A percentile compares a stretch with the other conserved stretches of the same genome.
phyloP scores from a whole-genome alignment of 2,329 filamentous ascomycete genomes.

The Trichophyton equinum region DNA sequence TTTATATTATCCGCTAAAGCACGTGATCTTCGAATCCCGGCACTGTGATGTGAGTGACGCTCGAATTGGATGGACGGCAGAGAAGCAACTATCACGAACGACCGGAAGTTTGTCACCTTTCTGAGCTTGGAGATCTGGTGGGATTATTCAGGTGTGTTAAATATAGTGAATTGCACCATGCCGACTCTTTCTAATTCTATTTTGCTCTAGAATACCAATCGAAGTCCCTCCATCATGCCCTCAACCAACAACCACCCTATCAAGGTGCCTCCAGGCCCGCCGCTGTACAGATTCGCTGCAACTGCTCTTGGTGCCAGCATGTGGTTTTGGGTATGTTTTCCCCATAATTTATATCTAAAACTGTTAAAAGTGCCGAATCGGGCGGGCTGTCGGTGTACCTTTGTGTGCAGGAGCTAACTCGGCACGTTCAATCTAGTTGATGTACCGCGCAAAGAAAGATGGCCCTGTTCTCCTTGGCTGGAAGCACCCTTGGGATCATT shows the following conservation, averaged over 20 bases:
- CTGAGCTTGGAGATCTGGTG: neutral
- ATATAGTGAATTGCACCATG: neutral
- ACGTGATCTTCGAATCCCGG: neutral
- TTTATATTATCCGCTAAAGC: too few species aligned
- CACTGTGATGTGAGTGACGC: neutral
- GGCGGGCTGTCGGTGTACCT: neutral
- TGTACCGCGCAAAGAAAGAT: slow-evolving; percentile 95
- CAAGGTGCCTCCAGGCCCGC: slow-evolving; percentile 47
- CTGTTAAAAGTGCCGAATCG: neutral
- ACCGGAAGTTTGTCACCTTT: neutral
- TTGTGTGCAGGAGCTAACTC: neutral
- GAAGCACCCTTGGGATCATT: slow-evolving; percentile 97
- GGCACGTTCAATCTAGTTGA: slow-evolving; percentile 48
- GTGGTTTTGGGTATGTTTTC: slow-evolving; percentile 87
- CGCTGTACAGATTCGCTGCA: slow-evolving; percentile 71
- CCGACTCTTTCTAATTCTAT: neutral
- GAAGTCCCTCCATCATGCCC: neutral
- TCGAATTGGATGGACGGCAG: neutral
- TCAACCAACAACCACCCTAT: slow-evolving; percentile 33
- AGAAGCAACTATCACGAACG: neutral
- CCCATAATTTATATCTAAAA: neutral
- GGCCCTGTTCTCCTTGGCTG: slow-evolving; percentile 79
- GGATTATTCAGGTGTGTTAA: neutral
- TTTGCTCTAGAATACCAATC: neutral
- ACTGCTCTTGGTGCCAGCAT: slow-evolving; percentile 86